Conservation (phyloP, 2,329 filamentous ascomycete species). For the Xylaria sp. region DNA sequence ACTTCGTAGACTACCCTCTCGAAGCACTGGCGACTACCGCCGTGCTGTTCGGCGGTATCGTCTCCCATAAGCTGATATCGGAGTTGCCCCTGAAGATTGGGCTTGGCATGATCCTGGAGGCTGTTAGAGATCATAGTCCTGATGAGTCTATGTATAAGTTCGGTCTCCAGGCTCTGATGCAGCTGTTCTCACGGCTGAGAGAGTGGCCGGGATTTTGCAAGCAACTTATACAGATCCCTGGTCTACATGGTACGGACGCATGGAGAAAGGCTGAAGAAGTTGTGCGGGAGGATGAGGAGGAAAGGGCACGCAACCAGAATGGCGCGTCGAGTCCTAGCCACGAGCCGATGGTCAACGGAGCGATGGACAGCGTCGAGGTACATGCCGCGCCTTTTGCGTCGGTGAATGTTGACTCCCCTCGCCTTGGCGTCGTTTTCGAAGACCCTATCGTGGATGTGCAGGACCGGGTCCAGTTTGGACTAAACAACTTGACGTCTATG, state of each 20-base stretch:
- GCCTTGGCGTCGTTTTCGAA: conserved; percentile 67
- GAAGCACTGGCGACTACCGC: conserved; percentile 94
- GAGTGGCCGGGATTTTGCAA: conserved; percentile 98
- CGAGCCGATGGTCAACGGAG: conserved; percentile 70
- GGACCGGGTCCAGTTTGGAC: conserved; percentile 90
- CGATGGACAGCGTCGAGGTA: conserved; percentile 67
- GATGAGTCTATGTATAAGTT: conserved; percentile 98
- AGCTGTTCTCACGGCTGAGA: conserved; percentile 77
- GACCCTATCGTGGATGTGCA: conserved; percentile 84
- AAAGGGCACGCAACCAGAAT: conserved; percentile 59
- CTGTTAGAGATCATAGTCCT: conserved; percentile 80
- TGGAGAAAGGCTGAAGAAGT: conserved; percentile 82
- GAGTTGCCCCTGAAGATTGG: conserved; percentile 90
- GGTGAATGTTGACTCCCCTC: conserved; percentile 73
- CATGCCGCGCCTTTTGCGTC: conserved; percentile 74
- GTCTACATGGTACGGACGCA: conserved; percentile 81
- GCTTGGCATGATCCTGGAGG: conserved; percentile 97
- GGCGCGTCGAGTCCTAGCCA: conserved; percentile 44
- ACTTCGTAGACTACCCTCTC: conserved; percentile 94
- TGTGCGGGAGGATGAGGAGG: conserved; percentile 68
- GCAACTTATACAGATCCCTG: conserved; percentile 79
- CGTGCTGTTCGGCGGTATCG: conserved; percentile 94
- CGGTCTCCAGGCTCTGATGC: conserved; percentile 89
- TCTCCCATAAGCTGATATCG: conserved; percentile 89
- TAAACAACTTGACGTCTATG: conserved; percentile 93